Percentiles rank a stretch among this genome's conserved stretches.
Conservation (phyloP, 805 yeast genomes). For the Nakazawaea anatomiae region DNA sequence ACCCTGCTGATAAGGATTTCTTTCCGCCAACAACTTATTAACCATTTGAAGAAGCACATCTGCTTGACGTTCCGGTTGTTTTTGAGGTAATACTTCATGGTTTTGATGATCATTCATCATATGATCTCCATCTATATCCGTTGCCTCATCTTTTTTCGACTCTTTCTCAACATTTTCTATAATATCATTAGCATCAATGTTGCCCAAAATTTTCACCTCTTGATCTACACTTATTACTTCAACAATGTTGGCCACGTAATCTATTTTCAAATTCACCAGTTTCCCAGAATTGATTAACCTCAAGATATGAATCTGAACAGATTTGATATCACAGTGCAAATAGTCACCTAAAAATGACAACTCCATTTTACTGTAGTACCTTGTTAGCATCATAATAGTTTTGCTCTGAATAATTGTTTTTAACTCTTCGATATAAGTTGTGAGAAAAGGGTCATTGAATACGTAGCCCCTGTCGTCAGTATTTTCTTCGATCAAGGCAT, state of each 20-base stretch:
- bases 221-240: constrained; percentile 3
- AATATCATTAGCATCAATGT: constrained; percentile 5
- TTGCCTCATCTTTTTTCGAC: not conserved
- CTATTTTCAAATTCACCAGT: constrained; percentile 18
- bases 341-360: constrained; percentile 15
- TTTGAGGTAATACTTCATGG: not conserved
- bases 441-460: not conserved
- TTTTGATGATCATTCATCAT: constrained; percentile 5
- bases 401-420: constrained; percentile 15
- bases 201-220: not conserved
- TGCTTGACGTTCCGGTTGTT: no score
- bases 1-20: not conserved
- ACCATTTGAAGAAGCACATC: no score
- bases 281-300: constrained; percentile 20
- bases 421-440: constrained; percentile 6
- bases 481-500: constrained; percentile 13
- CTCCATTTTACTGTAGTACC: constrained; percentile 17
- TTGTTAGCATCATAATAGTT: constrained; percentile 17
- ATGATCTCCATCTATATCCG: constrained; percentile 8
- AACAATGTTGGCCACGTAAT: constrained; percentile 17
- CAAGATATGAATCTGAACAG: constrained; percentile 19
- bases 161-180: not conserved
- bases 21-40: no score
- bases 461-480: constrained; percentile 10
- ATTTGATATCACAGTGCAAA: constrained; percentile 14